Evolutionary conservation across 1,139 yeast species (phyloP).

Genomic region (Pichia sp.): DNA sequence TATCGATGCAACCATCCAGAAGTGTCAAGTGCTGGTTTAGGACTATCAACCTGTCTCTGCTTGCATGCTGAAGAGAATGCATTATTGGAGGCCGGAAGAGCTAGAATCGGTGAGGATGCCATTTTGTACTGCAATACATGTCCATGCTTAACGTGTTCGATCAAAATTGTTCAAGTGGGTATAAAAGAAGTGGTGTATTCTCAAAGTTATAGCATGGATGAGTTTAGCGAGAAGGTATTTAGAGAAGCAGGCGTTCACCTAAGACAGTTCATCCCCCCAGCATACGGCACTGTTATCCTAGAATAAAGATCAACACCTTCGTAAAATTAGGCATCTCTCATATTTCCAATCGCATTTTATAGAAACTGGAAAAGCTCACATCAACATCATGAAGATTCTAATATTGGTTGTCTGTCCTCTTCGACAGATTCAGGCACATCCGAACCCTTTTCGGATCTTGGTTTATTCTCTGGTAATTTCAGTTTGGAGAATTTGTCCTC

Average conservation of each 20-base stretch:
- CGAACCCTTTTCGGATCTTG: too few species aligned
- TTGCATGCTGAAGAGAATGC: slow-evolving; percentile 98
- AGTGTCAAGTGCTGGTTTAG: slow-evolving; percentile 49
- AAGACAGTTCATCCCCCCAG: slow-evolving; percentile 67
- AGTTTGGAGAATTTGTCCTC: too few species aligned
- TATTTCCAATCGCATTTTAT: too few species aligned
- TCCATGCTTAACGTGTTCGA: slow-evolving; percentile 93
- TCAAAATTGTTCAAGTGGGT: slow-evolving; percentile 91
- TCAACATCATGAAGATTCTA: too few species aligned
- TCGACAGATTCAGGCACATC: too few species aligned
- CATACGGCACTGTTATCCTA: slow-evolving; percentile 21
- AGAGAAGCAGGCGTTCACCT: slow-evolving; percentile 64
- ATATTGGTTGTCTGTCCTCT: too few species aligned
- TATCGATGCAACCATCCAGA: slow-evolving; percentile 65
- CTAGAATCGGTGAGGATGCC: slow-evolving; percentile 58
- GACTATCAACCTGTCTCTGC: slow-evolving; percentile 80
- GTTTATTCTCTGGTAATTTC: too few species aligned
- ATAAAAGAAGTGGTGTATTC: slow-evolving; percentile 90
- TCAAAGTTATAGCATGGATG: slow-evolving; percentile 89
- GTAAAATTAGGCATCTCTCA: too few species aligned
- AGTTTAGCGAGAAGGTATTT: slow-evolving; percentile 60
- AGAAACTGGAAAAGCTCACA: too few species aligned
- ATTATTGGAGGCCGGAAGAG: slow-evolving; percentile 86
- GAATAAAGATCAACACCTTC: too few species aligned
- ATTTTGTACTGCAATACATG: slow-evolving; percentile 91